A percentile compares a stretch with the other conserved stretches of the same genome.
Conservation (phyloP, 345 rosid genomes). For the Dimocarpus longan region DNA sequence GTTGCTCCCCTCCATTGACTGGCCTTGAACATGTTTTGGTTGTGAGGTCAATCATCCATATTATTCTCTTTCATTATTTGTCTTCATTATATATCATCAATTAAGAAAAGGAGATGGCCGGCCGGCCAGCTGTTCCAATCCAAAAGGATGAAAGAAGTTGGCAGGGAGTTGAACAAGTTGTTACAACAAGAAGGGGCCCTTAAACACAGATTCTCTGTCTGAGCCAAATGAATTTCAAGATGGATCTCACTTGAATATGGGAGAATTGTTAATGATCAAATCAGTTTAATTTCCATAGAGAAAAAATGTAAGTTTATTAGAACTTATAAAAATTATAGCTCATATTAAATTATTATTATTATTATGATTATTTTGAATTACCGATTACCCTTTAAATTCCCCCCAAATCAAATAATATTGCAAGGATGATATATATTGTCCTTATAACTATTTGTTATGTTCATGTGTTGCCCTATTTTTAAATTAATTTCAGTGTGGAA, state of each 20-base stretch:
- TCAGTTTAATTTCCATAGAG: neutral
- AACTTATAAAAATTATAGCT: no score
- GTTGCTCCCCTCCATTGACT: slow-evolving; percentile 29
- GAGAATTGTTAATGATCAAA: neutral
- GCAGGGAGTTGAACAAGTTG: slow-evolving; percentile 13
- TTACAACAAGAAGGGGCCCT: neutral
- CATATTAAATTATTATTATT: no score
- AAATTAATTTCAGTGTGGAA: neutral
- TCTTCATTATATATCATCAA: neutral
- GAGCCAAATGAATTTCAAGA: neutral
- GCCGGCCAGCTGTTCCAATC: slow-evolving; percentile 21
- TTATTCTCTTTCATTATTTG: slow-evolving; percentile 20
- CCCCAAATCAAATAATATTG: neutral
- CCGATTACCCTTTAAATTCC: neutral
- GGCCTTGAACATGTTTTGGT: slow-evolving; percentile 27
- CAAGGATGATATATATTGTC: neutral
- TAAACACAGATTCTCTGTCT: slow-evolving; percentile 1
- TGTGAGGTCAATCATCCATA: slow-evolving; percentile 11
- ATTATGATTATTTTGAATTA: no score
- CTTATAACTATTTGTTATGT: neutral
- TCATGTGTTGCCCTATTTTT: neutral
- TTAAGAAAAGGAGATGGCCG: slow-evolving; percentile 29
- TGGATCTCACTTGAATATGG: neutral
- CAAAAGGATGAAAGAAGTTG: slow-evolving; percentile 12
- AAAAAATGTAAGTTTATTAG: no score